Percentiles rank a stretch among this genome's conserved stretches.
Conservation (phyloP, 2,329 filamentous ascomycete species). For the Colletotrichum sp. region DNA sequence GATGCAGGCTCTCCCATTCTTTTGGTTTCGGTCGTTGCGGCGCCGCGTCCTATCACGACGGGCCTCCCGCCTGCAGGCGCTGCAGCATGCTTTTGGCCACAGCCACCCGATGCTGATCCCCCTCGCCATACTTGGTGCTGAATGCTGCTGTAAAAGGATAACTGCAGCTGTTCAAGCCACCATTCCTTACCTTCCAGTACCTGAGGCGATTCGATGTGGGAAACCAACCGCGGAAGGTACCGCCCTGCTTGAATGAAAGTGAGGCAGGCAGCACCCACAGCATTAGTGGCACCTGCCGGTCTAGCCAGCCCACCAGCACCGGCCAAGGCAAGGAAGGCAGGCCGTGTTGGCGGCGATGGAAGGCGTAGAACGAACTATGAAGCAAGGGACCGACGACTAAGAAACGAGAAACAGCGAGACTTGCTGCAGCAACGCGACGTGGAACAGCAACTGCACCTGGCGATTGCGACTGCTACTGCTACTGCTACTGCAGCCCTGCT, state of each 20-base stretch:
- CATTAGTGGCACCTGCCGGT: neutral
- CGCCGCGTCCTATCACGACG: slow-evolving; percentile 8
- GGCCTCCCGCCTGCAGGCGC: neutral
- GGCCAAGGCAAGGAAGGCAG: neutral
- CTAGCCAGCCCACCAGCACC: neutral
- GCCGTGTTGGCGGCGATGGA: neutral
- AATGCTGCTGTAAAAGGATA: neutral
- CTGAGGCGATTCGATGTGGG: neutral
- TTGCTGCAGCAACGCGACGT: neutral
- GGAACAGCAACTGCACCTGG: neutral
- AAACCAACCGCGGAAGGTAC: neutral
- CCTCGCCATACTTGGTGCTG: neutral
- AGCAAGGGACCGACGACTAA: slow-evolving; percentile 9
- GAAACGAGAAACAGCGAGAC: neutral
- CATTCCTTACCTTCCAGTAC: neutral
- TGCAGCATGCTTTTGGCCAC: neutral
- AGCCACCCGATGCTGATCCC: neutral
- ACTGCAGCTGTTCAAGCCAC: neutral
- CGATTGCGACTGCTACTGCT: neutral
- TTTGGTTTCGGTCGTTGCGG: neutral
- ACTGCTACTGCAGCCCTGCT: slow-evolving; percentile 6
- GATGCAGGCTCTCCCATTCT: slow-evolving; percentile 13
- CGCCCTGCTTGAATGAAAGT: neutral
- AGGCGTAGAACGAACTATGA: neutral
- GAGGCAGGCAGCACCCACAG: neutral